These are phyloP conservation scores for Nicotiana otophora DNA, from an alignment of 257 asterid genomes.

Conservation along the genomic window DNA sequence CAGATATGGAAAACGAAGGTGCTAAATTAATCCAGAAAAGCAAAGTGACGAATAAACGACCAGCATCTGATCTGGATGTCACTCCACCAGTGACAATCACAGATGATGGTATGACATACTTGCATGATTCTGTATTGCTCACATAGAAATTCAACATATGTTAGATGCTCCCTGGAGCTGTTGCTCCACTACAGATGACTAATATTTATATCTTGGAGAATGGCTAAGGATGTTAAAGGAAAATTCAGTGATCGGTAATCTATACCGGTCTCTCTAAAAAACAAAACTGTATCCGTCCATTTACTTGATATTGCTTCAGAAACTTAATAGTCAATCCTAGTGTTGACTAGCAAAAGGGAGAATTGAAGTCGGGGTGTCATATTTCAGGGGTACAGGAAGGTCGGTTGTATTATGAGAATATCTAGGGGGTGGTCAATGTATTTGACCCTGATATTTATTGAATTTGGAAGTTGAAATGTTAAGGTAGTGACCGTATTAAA, in stretches of 20 bases:
- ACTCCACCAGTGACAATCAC: not conserved
- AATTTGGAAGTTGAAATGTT: not conserved
- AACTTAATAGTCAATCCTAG: not conserved
- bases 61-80: constrained; percentile 25
- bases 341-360: not conserved
- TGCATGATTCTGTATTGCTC: not conserved
- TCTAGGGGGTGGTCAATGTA: not conserved
- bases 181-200: not conserved
- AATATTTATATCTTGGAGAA: not conserved
- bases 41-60: constrained; percentile 25
- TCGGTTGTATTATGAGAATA: not conserved
- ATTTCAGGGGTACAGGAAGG: not conserved
- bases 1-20: not conserved
- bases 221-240: not conserved
- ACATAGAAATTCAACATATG: not conserved
- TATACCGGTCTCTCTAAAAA: not conserved
- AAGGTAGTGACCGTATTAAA: not conserved
- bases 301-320: not conserved
- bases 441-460: not conserved
- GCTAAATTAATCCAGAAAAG: constrained; percentile 8
- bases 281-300: not conserved
- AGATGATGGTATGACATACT: constrained; percentile 19
- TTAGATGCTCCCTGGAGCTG: not conserved
- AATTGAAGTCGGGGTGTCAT: not conserved
- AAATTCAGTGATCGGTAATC: not conserved